Percentiles rank a stretch among this genome's conserved stretches.
These are phyloP conservation scores for Lachnellula hyalina DNA, from an alignment of 2,329 filamentous ascomycete genomes.

Conservation along the genomic window DNA sequence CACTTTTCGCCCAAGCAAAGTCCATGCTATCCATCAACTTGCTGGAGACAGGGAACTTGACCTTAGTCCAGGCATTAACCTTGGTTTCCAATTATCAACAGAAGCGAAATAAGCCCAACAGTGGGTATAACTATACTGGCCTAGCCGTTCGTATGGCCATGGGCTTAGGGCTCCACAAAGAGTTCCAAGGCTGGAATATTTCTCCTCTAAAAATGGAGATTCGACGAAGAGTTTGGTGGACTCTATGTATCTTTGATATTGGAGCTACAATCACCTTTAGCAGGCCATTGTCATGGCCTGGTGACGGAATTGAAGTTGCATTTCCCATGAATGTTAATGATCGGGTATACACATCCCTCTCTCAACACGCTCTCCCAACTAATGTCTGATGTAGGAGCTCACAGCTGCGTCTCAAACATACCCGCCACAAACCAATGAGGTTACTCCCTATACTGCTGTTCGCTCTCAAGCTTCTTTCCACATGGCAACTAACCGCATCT, in stretches of 20 bases:
- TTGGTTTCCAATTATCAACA: slow-evolving; percentile 31
- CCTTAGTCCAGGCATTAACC: slow-evolving; percentile 39
- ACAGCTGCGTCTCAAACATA: slow-evolving; percentile 33
- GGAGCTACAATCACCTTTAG: slow-evolving; percentile 19
- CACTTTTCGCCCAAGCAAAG: slow-evolving; percentile 12
- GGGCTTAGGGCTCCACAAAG: slow-evolving; percentile 41
- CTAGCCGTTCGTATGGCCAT: slow-evolving; percentile 86
- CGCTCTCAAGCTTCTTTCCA: slow-evolving; percentile 39
- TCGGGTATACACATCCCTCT: slow-evolving; percentile 1
- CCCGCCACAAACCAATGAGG: slow-evolving; percentile 34
- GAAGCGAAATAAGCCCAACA: slow-evolving; percentile 46
- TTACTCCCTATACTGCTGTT: slow-evolving; percentile 38
- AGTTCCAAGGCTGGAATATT: slow-evolving; percentile 16
- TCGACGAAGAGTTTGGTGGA: slow-evolving; percentile 16
- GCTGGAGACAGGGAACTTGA: slow-evolving; percentile 41
- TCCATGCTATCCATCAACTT: slow-evolving; percentile 36
- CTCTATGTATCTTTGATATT: slow-evolving; percentile 15
- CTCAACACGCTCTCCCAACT: neutral
- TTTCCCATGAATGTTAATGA: slow-evolving; percentile 16
- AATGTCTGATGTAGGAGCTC: slow-evolving; percentile 1
- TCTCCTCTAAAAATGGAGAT: slow-evolving; percentile 16
- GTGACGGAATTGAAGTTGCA: slow-evolving; percentile 12
- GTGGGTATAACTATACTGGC: slow-evolving; percentile 69
- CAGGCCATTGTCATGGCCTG: slow-evolving; percentile 13
- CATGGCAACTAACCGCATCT: slow-evolving; percentile 39